Evolutionary conservation across 2,329 filamentous ascomycete species (phyloP).

Genomic region (Exophiala lecanii-corni): DNA sequence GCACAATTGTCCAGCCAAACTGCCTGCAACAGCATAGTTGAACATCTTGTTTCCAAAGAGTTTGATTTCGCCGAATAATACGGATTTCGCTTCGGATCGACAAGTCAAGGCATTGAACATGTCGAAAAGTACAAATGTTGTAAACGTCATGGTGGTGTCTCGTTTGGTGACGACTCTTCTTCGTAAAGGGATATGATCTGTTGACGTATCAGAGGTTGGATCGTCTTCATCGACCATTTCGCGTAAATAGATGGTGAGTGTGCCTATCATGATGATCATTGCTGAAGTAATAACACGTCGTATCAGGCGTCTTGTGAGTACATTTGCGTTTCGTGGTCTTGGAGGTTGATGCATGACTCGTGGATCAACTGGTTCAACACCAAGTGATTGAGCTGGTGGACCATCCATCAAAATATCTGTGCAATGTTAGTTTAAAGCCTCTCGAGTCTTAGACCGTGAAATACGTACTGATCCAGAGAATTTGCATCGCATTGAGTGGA

Average conservation of each 20-base stretch:
- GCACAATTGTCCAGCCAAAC: slow-evolving; percentile 75
- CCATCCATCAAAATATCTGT: slow-evolving; percentile 99
- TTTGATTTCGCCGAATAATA: slow-evolving; percentile 79
- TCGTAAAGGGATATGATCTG: slow-evolving; percentile 19
- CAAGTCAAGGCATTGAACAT: slow-evolving; percentile 98
- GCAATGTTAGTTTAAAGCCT: slow-evolving; percentile 27
- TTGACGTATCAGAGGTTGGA: slow-evolving; percentile 31
- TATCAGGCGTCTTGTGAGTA: slow-evolving; percentile 80
- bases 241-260: slow-evolving; percentile 81
- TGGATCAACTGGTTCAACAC: slow-evolving; percentile 90
- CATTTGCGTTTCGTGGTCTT: slow-evolving; percentile 77
- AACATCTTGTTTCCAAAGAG: slow-evolving; percentile 87
- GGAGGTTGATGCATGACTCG: slow-evolving; percentile 91
- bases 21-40: slow-evolving; percentile 88
- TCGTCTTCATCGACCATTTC: slow-evolving; percentile 74
- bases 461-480: slow-evolving; percentile 95
- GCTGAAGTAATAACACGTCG: slow-evolving; percentile 83
- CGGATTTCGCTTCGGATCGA: slow-evolving; percentile 82
- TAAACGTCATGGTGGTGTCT: slow-evolving; percentile 99
- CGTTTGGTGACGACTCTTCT: slow-evolving; percentile 72
- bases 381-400: slow-evolving; percentile 91
- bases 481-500: slow-evolving; percentile 98
- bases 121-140: slow-evolving; percentile 97
- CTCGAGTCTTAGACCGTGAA: not conserved
- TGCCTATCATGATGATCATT: slow-evolving; percentile 85